A percentile compares a stretch with the other conserved stretches of the same genome.
phyloP scores from a whole-genome alignment of 208 protist genomes.

The Phytomonas francai region DNA sequence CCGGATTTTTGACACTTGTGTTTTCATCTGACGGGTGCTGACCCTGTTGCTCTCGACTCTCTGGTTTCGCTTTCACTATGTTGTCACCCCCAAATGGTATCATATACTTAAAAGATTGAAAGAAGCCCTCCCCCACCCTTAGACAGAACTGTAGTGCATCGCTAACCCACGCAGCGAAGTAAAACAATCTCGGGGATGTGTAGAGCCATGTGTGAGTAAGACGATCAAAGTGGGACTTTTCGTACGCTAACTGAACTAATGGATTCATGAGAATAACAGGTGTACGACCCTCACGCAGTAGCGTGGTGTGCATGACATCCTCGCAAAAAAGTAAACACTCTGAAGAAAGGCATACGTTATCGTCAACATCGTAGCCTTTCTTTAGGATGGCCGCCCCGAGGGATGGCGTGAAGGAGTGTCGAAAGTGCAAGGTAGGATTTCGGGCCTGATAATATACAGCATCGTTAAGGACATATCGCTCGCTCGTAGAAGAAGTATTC shows the following conservation, averaged over 20 bases:
- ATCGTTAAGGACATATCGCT: constrained; percentile 10
- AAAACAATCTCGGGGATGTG: neutral
- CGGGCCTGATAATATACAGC: constrained; percentile 21
- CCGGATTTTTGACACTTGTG: neutral
- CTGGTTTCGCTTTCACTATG: neutral
- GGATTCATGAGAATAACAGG: constrained; percentile 72
- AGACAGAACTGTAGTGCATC: neutral
- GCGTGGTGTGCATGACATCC: constrained; percentile 44
- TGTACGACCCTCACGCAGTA: constrained; percentile 27
- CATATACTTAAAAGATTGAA: neutral
- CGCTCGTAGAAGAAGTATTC: neutral
- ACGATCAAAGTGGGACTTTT: constrained; percentile 30
- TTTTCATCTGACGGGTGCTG: neutral
- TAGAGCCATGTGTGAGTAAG: constrained; percentile 6
- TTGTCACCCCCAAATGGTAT: neutral
- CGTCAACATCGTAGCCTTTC: constrained; percentile 6
- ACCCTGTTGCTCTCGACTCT: neutral
- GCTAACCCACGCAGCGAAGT: neutral
- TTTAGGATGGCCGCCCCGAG: constrained; percentile 18
- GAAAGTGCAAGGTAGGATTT: constrained; percentile 40
- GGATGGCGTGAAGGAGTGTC: constrained; percentile 42
- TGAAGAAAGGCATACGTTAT: constrained; percentile 52
- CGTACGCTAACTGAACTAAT: constrained; percentile 55
- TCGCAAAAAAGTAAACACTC: constrained; percentile 66
- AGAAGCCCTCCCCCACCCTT: neutral